These are phyloP conservation scores for Dactylellina sp. DNA, from an alignment of 2,329 filamentous ascomycete species.

Conservation along the genomic window DNA sequence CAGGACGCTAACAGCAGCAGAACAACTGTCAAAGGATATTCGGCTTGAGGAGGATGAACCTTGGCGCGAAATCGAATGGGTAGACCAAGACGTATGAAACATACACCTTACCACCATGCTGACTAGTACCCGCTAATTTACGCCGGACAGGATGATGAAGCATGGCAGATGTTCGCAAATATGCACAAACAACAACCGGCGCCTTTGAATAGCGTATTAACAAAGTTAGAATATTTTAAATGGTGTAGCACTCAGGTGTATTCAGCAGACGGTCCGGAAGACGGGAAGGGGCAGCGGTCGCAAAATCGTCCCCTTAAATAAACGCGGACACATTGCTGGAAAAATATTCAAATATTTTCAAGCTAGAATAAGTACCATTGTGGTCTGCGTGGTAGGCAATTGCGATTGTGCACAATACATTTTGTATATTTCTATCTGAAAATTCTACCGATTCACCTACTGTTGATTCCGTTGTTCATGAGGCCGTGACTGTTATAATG, in stretches of 20 bases:
- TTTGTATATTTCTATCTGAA: too few relatives aligned
- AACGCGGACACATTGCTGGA: not conserved
- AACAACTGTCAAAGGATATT: slow-evolving; percentile 76
- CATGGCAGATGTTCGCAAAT: slow-evolving; percentile 54
- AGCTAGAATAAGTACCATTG: too few relatives aligned
- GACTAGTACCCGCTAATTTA: not conserved
- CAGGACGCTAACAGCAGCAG: slow-evolving; percentile 66
- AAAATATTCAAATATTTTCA: too few relatives aligned
- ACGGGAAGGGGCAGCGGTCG: slow-evolving; percentile 22
- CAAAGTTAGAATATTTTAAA: slow-evolving; percentile 42
- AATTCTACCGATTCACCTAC: too few relatives aligned
- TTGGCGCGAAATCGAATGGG: slow-evolving; percentile 83
- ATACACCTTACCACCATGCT: not conserved
- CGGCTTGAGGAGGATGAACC: slow-evolving; percentile 81
- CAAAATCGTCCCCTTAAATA: slow-evolving; percentile 17
- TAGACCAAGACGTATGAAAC: slow-evolving; percentile 75
- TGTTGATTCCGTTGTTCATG: too few relatives aligned
- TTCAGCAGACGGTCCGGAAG: slow-evolving; percentile 12
- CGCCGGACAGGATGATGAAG: slow-evolving; percentile 38
- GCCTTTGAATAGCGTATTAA: slow-evolving; percentile 43
- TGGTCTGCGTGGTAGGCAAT: too few relatives aligned
- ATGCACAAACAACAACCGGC: slow-evolving; percentile 36
- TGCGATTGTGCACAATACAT: too few relatives aligned
- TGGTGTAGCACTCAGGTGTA: slow-evolving; percentile 35
- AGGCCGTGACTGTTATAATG: too few relatives aligned